Percentiles rank a stretch among this genome's conserved stretches.
Conservation (phyloP, 352 stramenopile species). For the Aphanomyces euteiches region DNA sequence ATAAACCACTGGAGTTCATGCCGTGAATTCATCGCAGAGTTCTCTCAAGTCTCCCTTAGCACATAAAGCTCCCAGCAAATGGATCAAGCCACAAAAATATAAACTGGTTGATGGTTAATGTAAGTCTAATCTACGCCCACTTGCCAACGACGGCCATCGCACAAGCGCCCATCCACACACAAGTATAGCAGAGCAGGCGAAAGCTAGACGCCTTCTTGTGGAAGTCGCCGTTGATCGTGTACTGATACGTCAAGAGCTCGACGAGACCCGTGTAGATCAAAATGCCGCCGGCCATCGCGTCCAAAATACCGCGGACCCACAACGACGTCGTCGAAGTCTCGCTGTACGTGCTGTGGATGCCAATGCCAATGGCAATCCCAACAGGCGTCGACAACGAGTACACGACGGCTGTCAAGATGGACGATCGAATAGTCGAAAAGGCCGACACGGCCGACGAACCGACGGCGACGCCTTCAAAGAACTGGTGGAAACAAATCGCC, state of each 20-base stretch:
- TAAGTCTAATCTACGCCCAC: slow-evolving; percentile 26
- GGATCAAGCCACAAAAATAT: too few relatives aligned
- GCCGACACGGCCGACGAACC: slow-evolving; percentile 29
- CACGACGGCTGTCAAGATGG: slow-evolving; percentile 10
- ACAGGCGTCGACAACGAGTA: slow-evolving; percentile 31
- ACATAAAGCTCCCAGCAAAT: too few relatives aligned
- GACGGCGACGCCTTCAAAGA: slow-evolving; percentile 37
- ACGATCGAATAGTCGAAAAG: slow-evolving; percentile 18
- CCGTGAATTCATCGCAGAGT: too few relatives aligned
- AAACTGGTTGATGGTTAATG: too few relatives aligned
- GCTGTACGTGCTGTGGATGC: slow-evolving; percentile 30
- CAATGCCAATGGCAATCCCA: slow-evolving; percentile 33
- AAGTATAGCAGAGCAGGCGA: slow-evolving; percentile 20
- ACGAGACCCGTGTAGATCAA: slow-evolving; percentile 34
- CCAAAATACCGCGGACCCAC: slow-evolving; percentile 30
- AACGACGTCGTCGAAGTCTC: slow-evolving; percentile 9
- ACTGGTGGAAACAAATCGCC: slow-evolving; percentile 37
- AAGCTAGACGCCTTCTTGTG: slow-evolving; percentile 10
- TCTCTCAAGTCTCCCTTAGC: too few relatives aligned
- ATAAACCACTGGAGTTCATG: too few relatives aligned
- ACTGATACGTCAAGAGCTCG: slow-evolving; percentile 32
- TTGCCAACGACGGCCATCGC: slow-evolving; percentile 34
- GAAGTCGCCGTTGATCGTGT: slow-evolving; percentile 32
- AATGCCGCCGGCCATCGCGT: slow-evolving; percentile 34
- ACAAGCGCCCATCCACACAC: slow-evolving; percentile 26